phyloP scores from a whole-genome alignment of 208 protist genomes.

The Acanthamoeba castellanii region DNA sequence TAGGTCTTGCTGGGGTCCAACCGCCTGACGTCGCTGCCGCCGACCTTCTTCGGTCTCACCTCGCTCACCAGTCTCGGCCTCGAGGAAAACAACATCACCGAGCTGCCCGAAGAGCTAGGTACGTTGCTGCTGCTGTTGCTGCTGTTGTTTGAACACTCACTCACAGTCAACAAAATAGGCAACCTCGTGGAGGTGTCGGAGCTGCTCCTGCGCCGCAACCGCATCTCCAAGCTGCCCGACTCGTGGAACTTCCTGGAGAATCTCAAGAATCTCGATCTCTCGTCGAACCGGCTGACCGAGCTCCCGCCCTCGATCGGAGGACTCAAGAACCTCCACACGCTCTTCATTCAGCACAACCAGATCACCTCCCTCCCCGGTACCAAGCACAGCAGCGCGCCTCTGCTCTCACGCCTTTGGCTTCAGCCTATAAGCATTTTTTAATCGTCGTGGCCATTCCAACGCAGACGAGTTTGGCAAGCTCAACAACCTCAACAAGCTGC shows the following conservation, averaged over 20 bases:
- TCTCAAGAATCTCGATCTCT: conserved; percentile 59
- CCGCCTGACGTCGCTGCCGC: conserved; percentile 36
- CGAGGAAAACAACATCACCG: conserved; percentile 56
- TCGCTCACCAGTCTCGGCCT: conserved; percentile 46
- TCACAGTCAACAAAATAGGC: neutral
- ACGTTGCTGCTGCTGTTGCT: neutral
- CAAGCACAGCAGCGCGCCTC: no score
- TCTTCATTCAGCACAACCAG: conserved; percentile 58
- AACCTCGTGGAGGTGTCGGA: conserved; percentile 42
- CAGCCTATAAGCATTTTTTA: no score
- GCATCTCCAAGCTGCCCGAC: conserved; percentile 11
- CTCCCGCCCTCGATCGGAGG: conserved; percentile 50
- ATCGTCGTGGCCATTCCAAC: neutral
- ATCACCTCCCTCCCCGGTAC: conserved; percentile 25
- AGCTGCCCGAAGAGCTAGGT: conserved; percentile 68
- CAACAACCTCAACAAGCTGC: conserved; percentile 58
- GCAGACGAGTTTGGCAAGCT: conserved; percentile 72
- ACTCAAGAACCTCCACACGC: conserved; percentile 68
- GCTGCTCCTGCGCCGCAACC: conserved; percentile 1
- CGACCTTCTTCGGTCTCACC: conserved; percentile 52
- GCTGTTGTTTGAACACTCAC: neutral
- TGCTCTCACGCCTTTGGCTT: no score
- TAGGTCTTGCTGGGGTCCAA: conserved; percentile 47
- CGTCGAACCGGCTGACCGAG: conserved; percentile 42
- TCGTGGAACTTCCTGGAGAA: conserved; percentile 35